Base-by-base conservation (phyloP, 495 filamentous ascomycete species). In the Pyrenula massariospora region DNA sequence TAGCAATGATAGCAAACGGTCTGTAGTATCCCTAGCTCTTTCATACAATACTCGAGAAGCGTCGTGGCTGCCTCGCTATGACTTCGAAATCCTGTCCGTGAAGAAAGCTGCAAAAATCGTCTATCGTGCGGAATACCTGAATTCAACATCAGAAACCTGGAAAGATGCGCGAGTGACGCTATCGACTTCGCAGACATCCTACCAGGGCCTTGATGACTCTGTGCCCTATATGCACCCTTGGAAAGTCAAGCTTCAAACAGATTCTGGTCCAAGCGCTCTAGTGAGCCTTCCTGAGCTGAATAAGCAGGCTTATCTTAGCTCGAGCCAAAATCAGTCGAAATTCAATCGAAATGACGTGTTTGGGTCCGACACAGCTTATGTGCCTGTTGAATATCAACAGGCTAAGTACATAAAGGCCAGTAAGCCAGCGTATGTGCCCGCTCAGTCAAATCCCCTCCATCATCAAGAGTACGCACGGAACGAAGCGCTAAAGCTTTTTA, bases 71-170 rank as follows among this genome's bases (percentile, higher is more conserved):
- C 81, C 85, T 10, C 80, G 78, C 36, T 89, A 88, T 63, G 83
- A 88, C 60, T 62, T 88, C 47, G 71, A 68, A 19, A 73, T 89
- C 48, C 78, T 78, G 49, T 83, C 85, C 10, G 73, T 74, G 0
- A 66, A 69, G 2, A 76, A 76, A 20, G 72, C 78, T 1, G 84
- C 75, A 1, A 59, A 66, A 19, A 71, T 88, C 23, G 73, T 77
- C 49, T 88, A 87, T 61, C 77, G 80, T 50, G 85, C 85, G 1
- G 79, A 82, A 56, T 77, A 85, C 58, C 73, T 71, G 25, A 88
- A 89, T 62, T 67, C 70, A 54, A 85, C 82, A 0, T 81, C 79
- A 0, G 86, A 89, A 67, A 81, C 77, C 11, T 89, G 85, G 86
- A 68, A 72, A 21, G 82, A 85, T 65, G 76, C 81, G 56, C 80